These are phyloP conservation scores for Candida argentea DNA, from an alignment of 805 yeast genomes.

Conservation along the genomic window DNA sequence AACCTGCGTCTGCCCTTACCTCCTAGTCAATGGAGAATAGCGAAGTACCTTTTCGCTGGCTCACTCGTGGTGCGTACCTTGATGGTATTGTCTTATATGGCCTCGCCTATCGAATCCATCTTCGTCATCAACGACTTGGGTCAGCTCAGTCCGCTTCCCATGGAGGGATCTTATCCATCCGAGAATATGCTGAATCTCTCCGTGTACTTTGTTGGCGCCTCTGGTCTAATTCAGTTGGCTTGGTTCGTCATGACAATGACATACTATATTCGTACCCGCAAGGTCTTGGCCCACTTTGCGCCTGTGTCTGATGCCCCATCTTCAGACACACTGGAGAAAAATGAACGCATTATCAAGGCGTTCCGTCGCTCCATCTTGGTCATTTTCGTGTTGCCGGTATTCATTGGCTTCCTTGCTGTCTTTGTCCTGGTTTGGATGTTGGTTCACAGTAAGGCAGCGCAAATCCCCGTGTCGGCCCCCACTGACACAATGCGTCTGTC, in stretches of 20 bases:
- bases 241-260: conserved; percentile 10
- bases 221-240: conserved; percentile 2
- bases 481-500: conserved; percentile 1
- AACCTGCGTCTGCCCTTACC: conserved; percentile 17
- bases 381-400: conserved; percentile 17
- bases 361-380: conserved; percentile 17
- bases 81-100: background rate
- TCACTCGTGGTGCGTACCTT: background rate
- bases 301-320: conserved; percentile 12
- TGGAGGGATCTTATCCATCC: background rate
- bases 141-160: background rate
- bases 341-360: conserved; percentile 10
- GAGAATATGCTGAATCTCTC: background rate
- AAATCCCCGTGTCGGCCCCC: background rate
- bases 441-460: background rate
- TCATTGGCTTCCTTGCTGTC: conserved; percentile 2
- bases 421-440: background rate
- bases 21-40: conserved; percentile 3
- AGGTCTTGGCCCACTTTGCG: conserved; percentile 17
- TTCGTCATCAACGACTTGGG: background rate
- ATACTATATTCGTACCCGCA: conserved; percentile 18
- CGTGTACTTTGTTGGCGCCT: background rate
- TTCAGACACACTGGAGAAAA: conserved; percentile 8
- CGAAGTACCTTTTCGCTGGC: conserved; percentile 3
- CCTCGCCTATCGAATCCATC: background rate